Conservation (phyloP, 495 filamentous ascomycete genomes). For the Penicillium psychrofluorescens region DNA sequence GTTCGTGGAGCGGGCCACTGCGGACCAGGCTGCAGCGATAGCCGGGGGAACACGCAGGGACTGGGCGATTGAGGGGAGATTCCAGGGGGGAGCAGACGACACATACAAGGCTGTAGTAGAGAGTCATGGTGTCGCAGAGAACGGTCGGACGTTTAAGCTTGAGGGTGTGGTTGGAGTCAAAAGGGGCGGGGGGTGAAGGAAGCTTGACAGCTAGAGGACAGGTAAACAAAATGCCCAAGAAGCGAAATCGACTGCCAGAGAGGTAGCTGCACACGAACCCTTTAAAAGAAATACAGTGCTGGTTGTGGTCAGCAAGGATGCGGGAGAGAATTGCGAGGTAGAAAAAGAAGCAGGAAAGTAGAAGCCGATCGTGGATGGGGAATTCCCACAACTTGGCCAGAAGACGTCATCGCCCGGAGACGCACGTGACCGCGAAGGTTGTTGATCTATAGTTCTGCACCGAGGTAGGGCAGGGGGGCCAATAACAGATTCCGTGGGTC, state of each 20-base stretch:
- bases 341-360: too few species aligned
- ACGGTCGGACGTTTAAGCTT: constrained; percentile 3
- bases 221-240: constrained; percentile 11
- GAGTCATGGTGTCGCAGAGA: constrained; percentile 68
- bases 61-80: not conserved
- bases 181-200: constrained; percentile 12
- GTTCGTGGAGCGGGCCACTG: constrained; percentile 4
- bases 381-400: constrained; percentile 14
- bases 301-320: constrained; percentile 3
- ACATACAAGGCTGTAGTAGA: constrained; percentile 96
- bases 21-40: constrained; percentile 14
- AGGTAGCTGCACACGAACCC: not conserved
- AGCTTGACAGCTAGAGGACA: constrained; percentile 8
- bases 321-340: constrained; percentile 4
- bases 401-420: constrained; percentile 28
- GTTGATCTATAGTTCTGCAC: not conserved
- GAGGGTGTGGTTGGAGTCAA: constrained; percentile 10
- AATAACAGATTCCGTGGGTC: too few species aligned
- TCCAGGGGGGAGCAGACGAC: not conserved
- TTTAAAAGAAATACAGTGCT: too few species aligned
- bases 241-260: not conserved
- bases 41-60: not conserved
- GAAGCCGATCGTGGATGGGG: constrained; percentile 22
- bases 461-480: not conserved
- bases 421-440: constrained; percentile 12